Evolutionary conservation across 2,329 filamentous ascomycete species (phyloP).

Genomic region (Botrytis porri): DNA sequence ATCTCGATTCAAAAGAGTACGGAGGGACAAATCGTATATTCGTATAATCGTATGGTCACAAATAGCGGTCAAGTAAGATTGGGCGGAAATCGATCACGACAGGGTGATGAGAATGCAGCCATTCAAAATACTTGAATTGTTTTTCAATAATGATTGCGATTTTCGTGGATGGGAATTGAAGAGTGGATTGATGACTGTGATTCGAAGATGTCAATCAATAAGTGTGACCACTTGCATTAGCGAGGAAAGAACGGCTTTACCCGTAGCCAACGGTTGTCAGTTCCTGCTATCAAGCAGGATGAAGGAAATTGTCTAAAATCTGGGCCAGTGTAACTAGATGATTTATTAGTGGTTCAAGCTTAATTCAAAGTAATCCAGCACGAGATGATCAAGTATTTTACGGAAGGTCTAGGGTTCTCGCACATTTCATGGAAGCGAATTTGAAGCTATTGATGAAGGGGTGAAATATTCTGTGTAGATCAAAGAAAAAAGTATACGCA

Average conservation of each 20-base stretch:
- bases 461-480: background rate
- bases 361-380: background rate
- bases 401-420: background rate
- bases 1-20: background rate
- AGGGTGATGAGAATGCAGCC: slow-evolving; percentile 18
- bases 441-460: slow-evolving; percentile 6
- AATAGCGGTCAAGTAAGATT: slow-evolving; percentile 37
- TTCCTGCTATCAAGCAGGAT: background rate
- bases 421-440: background rate
- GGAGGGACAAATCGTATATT: background rate
- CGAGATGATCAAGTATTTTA: background rate
- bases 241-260: slow-evolving; percentile 18
- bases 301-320: background rate
- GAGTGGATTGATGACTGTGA: slow-evolving; percentile 11
- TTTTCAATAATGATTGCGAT: slow-evolving; percentile 13
- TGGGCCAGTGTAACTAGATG: background rate
- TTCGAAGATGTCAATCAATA: slow-evolving; percentile 19
- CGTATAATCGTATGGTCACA: slow-evolving; percentile 30
- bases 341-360: slow-evolving; percentile 1
- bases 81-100: slow-evolving; percentile 27
- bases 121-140: background rate
- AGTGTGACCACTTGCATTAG: slow-evolving; percentile 22
- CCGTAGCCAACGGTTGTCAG: slow-evolving; percentile 17
- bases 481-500: background rate
- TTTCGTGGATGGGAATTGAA: slow-evolving; percentile 15